Conservation (phyloP, 768 basidiomycete genomes). For the Rhizopogon vinicolor region DNA sequence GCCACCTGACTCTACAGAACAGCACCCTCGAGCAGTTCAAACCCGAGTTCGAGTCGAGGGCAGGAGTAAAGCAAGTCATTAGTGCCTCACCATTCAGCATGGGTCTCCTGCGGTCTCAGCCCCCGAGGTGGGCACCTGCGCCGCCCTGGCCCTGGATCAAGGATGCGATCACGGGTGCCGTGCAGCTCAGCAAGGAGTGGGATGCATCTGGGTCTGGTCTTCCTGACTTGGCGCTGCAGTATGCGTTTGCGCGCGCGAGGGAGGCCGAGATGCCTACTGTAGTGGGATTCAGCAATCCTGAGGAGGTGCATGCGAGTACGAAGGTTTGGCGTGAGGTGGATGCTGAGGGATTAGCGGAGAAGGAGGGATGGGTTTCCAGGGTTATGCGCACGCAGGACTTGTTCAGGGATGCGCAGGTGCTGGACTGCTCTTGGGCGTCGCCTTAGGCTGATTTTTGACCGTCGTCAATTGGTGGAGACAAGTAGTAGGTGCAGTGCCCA, state of each 20-base stretch:
- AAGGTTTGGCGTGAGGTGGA: constrained; percentile 62
- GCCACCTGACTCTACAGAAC: constrained; percentile 77
- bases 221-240: constrained; percentile 70
- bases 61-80: constrained; percentile 62
- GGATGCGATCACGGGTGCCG: constrained; percentile 37
- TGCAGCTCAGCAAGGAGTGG: constrained; percentile 30
- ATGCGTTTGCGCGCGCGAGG: constrained; percentile 48
- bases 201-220: constrained; percentile 33
- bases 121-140: constrained; percentile 78
- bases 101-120: constrained; percentile 61
- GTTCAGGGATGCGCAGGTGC: constrained; percentile 42
- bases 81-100: constrained; percentile 83
- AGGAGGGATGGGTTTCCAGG: constrained; percentile 41
- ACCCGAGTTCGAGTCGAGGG: constrained; percentile 53
- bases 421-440: constrained; percentile 74
- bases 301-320: constrained; percentile 74
- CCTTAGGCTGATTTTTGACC: constrained; percentile 26
- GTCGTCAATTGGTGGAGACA: no score
- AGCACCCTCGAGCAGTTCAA: constrained; percentile 52
- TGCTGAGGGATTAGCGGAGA: constrained; percentile 27
- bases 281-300: constrained; percentile 62
- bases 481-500: no score
- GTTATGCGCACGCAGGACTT: constrained; percentile 30
- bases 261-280: constrained; percentile 55
- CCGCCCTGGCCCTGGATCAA: constrained; percentile 36